These are phyloP conservation scores for Suillus plorans DNA, from an alignment of 768 basidiomycete species.

Conservation along the genomic window DNA sequence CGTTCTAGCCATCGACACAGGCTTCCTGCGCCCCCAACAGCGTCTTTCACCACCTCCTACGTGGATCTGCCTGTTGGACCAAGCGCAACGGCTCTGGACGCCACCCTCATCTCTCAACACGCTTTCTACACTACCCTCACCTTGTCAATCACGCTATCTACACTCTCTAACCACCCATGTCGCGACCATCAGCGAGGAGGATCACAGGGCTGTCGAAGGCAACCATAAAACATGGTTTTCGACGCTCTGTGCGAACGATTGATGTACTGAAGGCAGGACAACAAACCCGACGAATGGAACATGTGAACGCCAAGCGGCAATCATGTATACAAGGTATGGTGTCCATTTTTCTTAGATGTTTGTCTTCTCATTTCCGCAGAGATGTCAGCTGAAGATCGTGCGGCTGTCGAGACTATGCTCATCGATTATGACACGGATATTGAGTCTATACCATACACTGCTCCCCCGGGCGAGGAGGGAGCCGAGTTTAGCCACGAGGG, in stretches of 20 bases:
- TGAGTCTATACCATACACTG: neutral
- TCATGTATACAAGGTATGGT: neutral
- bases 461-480: constrained; percentile 7
- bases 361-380: neutral
- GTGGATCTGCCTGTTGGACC: neutral
- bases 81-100: no score
- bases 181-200: neutral
- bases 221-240: neutral
- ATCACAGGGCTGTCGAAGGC: neutral
- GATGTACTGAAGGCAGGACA: neutral
- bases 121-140: no score
- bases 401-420: neutral
- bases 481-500: constrained; percentile 5
- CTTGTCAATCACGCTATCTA: no score
- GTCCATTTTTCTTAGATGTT: neutral
- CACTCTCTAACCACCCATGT: no score
- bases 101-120: no score
- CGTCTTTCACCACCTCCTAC: neutral
- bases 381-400: neutral
- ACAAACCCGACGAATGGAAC: neutral
- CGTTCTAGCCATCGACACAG: neutral
- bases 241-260: neutral
- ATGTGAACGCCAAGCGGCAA: neutral
- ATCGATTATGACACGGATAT: neutral
- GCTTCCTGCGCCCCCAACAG: neutral